Percentiles rank a stretch among this genome's conserved stretches.
Evolutionary conservation across 1,139 yeast genomes (phyloP).

Genomic region (Magnusiomyces sp.): DNA sequence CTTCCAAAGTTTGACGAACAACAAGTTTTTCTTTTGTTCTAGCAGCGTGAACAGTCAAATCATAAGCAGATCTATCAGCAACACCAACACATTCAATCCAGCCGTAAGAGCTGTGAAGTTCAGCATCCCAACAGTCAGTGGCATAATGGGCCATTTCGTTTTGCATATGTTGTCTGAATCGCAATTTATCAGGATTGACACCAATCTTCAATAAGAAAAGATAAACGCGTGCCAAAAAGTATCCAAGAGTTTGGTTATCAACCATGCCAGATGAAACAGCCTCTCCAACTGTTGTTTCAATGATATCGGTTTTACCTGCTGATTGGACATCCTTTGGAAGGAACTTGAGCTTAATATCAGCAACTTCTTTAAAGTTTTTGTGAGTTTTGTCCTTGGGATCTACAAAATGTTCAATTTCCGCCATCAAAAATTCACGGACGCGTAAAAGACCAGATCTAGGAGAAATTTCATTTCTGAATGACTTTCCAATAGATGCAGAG

Average conservation of each 20-base stretch:
- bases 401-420: constrained; percentile 97
- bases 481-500: constrained; percentile 96
- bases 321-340: constrained; percentile 83
- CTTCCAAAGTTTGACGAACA: constrained; percentile 81
- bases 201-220: constrained; percentile 81
- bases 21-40: constrained; percentile 91
- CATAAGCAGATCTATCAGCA: constrained; percentile 98
- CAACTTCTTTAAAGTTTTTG: constrained; percentile 67
- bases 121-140: constrained; percentile 99
- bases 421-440: constrained; percentile 98
- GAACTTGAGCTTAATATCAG: constrained; percentile 63
- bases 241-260: constrained; percentile 95
- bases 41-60: constrained; percentile 89
- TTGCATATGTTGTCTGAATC: constrained; percentile 98
- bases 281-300: constrained; percentile 68
- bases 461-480: constrained; percentile 97
- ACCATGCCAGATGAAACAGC: constrained; percentile 84
- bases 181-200: constrained; percentile 69
- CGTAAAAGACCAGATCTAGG: constrained; percentile 97
- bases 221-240: constrained; percentile 89
- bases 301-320: constrained; percentile 65
- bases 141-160: constrained; percentile 99
- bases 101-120: constrained; percentile 88
- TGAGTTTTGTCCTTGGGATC: constrained; percentile 86
- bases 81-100: constrained; percentile 99